Percentiles rank a stretch among this genome's conserved stretches.
Conservation (phyloP, 2,329 filamentous ascomycete species). For the Torrubiellomyces zombiae region DNA sequence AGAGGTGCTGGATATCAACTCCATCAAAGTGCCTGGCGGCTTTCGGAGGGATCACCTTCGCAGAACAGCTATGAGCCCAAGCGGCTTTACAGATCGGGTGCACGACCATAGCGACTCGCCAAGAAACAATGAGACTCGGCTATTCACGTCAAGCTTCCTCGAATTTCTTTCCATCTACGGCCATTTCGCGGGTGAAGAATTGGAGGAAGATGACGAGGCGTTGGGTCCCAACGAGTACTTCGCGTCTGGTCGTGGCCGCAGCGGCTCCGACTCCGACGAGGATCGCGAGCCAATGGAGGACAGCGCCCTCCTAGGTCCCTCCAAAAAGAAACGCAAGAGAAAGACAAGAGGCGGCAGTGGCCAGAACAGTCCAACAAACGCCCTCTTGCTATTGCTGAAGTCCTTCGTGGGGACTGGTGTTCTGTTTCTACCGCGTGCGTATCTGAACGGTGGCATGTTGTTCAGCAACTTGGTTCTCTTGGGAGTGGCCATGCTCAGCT, state of each 20-base stretch:
- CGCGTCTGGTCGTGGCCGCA: slow-evolving; percentile 55
- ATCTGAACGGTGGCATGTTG: slow-evolving; percentile 90
- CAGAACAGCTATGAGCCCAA: slow-evolving; percentile 50
- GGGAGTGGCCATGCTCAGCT: slow-evolving; percentile 69
- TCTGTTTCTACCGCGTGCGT: slow-evolving; percentile 80
- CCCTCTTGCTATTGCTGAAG: slow-evolving; percentile 76
- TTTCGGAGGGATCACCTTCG: slow-evolving; percentile 84
- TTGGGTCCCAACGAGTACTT: slow-evolving; percentile 83
- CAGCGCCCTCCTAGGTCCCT: slow-evolving; percentile 66
- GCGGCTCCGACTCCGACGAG: slow-evolving; percentile 45
- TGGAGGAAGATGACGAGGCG: slow-evolving; percentile 91
- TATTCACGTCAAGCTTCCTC: slow-evolving; percentile 84
- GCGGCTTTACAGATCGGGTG: too few relatives aligned
- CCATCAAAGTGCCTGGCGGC: slow-evolving; percentile 84
- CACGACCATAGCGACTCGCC: slow-evolving; percentile 13
- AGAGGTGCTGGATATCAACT: slow-evolving; percentile 69
- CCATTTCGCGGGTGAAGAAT: slow-evolving; percentile 91
- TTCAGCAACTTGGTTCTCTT: slow-evolving; percentile 91
- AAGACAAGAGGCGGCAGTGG: slow-evolving; percentile 59
- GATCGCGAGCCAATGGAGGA: slow-evolving; percentile 73
- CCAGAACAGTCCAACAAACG: slow-evolving; percentile 62
- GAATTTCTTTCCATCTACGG: slow-evolving; percentile 93
- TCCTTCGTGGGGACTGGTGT: slow-evolving; percentile 97
- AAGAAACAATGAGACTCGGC: slow-evolving; percentile 25
- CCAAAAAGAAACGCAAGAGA: slow-evolving; percentile 55